Evolutionary conservation across 2,329 filamentous ascomycete genomes (phyloP).

Genomic region (Lachnellula suecica): DNA sequence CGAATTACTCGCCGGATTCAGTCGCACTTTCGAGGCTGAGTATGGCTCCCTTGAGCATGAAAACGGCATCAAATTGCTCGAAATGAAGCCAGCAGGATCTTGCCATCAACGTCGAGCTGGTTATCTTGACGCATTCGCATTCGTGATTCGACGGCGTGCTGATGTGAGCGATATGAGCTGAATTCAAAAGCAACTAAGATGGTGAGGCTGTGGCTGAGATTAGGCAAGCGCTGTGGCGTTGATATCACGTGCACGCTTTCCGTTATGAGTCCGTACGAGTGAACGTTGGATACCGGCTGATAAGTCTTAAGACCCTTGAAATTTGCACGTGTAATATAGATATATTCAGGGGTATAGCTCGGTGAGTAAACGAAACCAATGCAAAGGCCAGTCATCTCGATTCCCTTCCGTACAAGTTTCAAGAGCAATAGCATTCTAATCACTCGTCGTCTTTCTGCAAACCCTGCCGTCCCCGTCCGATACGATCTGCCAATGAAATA

Average conservation of each 20-base stretch:
- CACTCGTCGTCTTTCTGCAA: constrained; percentile 44
- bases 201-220: background rate
- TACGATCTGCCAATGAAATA: constrained; percentile 50
- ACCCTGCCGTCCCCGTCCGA: constrained; percentile 47
- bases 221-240: background rate
- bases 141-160: background rate
- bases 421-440: background rate
- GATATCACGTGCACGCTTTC: too few relatives aligned
- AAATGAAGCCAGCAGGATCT: background rate
- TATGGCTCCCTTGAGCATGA: background rate
- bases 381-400: background rate
- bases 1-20: background rate
- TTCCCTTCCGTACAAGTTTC: background rate
- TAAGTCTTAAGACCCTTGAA: too few relatives aligned
- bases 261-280: too few relatives aligned
- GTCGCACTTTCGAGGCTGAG: background rate
- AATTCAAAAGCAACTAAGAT: background rate
- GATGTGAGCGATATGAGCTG: background rate
- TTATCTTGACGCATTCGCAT: background rate
- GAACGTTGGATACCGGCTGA: too few relatives aligned
- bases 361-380: too few relatives aligned
- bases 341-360: too few relatives aligned
- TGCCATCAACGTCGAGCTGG: background rate
- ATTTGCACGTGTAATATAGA: too few relatives aligned
- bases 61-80: background rate